Base-by-base conservation (phyloP, 176 grass and related monocot species). In the Poa pratensis region DNA sequence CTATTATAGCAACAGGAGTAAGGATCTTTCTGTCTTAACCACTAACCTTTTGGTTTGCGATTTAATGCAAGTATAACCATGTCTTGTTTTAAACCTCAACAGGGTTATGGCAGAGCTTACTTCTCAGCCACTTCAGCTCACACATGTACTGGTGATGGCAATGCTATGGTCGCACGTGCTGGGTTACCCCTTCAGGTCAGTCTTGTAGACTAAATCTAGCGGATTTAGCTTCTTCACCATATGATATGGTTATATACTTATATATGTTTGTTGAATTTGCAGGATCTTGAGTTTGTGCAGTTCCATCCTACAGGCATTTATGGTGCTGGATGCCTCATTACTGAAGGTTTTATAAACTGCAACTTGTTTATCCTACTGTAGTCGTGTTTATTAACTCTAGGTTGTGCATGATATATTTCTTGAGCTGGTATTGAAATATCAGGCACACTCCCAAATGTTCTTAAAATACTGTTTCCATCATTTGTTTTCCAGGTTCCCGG, bases 261-360 rank as follows among this genome's bases (percentile, higher is more conserved):
- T 86, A 39, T 86, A 53, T 82, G 4, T 52, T 39, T 85, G 48
- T 43, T 88, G 50, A 78, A 53, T 77, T 75, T 87, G 69, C 89
- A 99, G 96, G 96, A 96, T 88, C 93, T 99, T 82, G 96, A 99
- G 86, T 99, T 99, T 92, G 94, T 96, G 61, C 94, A 99, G 92
- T 89, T 60, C 82, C 93, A 95, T 80, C 93, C 93, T 51, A 95
- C 93, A 55, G 93, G 93, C 82, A 95, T 95, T 73, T 95, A 95
- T 45, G 88, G 93, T 87, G 93, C 93, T 58, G 93, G 93, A 81
- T 95, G 93, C 64, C 93, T 95, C 58, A 95, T 95, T 60, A 95
- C 93, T 66, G 93, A 95, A 95, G 93, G 93, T 95, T 85, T 54
- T 69, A 73, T 58, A 70, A 24, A 46, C 15, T 59, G 16, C 22